Percentiles rank a stretch among this genome's conserved stretches.
Evolutionary conservation across 768 basidiomycete species (phyloP).

Genomic region (Trametes cinnabarina): DNA sequence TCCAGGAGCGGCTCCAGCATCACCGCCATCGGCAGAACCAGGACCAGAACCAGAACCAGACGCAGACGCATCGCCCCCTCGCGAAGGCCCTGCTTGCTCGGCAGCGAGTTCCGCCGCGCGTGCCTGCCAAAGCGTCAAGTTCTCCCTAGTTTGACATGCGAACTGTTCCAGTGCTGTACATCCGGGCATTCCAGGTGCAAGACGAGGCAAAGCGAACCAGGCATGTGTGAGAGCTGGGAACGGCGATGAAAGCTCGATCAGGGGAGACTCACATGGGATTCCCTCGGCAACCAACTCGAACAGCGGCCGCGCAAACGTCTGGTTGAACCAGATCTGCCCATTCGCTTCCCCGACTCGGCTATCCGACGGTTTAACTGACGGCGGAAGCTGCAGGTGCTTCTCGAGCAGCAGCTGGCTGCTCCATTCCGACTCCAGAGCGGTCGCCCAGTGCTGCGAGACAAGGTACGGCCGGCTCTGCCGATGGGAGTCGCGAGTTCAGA

Average conservation of each 20-base stretch:
- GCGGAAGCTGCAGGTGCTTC: slow-evolving; percentile 67
- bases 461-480: slow-evolving; percentile 82
- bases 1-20: neutral
- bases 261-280: slow-evolving; percentile 61
- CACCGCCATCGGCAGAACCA: neutral
- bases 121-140: slow-evolving; percentile 67
- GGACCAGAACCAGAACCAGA: too few relatives aligned
- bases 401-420: slow-evolving; percentile 85
- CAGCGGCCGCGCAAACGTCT: slow-evolving; percentile 77
- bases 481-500: slow-evolving; percentile 1
- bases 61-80: too few relatives aligned
- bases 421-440: slow-evolving; percentile 89
- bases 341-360: slow-evolving; percentile 64
- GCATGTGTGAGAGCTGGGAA: neutral
- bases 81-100: slow-evolving; percentile 9
- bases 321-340: slow-evolving; percentile 88
- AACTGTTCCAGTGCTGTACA: slow-evolving; percentile 64
- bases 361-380: slow-evolving; percentile 47
- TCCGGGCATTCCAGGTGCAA: neutral
- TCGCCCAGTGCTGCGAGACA: slow-evolving; percentile 93
- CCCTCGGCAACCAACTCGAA: slow-evolving; percentile 71
- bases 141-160: slow-evolving; percentile 62
- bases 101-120: slow-evolving; percentile 42
- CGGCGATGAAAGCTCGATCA: slow-evolving; percentile 1
- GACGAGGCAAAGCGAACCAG: too few relatives aligned